Evolutionary conservation across 805 yeast species (phyloP).

Genomic region (Pichia rugopelliculosa): DNA sequence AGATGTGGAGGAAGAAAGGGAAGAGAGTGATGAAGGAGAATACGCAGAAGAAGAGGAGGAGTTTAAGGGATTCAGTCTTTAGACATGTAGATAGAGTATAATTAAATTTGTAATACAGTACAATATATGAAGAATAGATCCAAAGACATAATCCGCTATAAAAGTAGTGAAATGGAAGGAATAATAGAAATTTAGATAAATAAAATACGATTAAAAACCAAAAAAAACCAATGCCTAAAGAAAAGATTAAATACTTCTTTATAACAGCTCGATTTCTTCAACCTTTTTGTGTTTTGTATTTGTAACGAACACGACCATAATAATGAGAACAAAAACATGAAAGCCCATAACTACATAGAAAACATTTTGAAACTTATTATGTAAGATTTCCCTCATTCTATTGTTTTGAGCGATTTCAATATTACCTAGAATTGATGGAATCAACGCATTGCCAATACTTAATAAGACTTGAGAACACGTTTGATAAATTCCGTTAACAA

Average conservation of each 20-base stretch:
- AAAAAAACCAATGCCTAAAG: too few relatives aligned
- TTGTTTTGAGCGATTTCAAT: neutral
- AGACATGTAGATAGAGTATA: neutral
- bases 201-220: neutral
- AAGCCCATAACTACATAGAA: conserved; percentile 8
- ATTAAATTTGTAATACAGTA: neutral
- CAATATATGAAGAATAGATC: too few relatives aligned
- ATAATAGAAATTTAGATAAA: too few relatives aligned
- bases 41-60: conserved; percentile 17
- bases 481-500: conserved; percentile 15
- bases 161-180: too few relatives aligned
- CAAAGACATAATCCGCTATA: too few relatives aligned
- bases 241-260: too few relatives aligned
- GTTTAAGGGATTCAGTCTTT: conserved; percentile 9
- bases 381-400: conserved; percentile 1
- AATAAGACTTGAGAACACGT: conserved; percentile 14
- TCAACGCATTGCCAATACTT: conserved; percentile 14
- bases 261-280: neutral
- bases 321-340: neutral
- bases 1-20: conserved; percentile 20
- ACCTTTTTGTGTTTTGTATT: neutral
- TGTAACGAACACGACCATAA: neutral
- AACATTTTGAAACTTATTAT: conserved; percentile 3
- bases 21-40: conserved; percentile 26
- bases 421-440: conserved; percentile 13